Conservation (phyloP, 148 eudicot genomes). For the Vaccinium myrtillus region DNA sequence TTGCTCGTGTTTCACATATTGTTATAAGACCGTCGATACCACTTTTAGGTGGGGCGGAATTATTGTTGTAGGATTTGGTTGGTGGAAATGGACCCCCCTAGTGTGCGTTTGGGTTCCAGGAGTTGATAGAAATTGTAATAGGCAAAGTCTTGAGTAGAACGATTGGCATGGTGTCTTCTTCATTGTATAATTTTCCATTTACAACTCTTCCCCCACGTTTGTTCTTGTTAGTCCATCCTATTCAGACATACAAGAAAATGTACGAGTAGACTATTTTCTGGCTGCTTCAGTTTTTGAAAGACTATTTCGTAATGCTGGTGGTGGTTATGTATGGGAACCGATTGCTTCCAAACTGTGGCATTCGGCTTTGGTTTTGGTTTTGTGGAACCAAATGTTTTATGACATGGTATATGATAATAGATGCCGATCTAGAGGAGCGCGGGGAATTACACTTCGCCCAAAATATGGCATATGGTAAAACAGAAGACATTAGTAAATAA, state of each 20-base stretch:
- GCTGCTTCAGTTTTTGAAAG: background rate
- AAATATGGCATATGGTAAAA: background rate
- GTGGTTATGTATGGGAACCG: background rate
- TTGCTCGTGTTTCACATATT: background rate
- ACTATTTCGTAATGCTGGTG: background rate
- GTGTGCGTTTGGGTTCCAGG: slow-evolving; percentile 10
- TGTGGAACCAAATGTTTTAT: background rate
- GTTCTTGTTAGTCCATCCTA: background rate
- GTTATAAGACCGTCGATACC: background rate
- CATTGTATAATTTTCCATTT: background rate
- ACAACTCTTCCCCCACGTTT: background rate
- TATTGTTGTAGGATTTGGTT: slow-evolving; percentile 14
- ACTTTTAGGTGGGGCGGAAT: background rate
- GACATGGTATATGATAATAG: background rate
- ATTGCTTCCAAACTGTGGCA: background rate
- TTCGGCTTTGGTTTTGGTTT: background rate
- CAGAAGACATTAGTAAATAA: background rate
- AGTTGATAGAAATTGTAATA: background rate
- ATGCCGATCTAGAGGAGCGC: background rate
- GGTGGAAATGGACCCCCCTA: slow-evolving; percentile 12
- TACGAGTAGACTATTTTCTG: background rate
- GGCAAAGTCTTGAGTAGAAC: background rate
- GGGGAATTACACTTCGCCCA: background rate
- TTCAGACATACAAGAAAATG: background rate
- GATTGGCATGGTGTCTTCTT: background rate